Base-by-base conservation (phyloP, 2,329 filamentous ascomycete genomes). In the Epichloe sp. region DNA sequence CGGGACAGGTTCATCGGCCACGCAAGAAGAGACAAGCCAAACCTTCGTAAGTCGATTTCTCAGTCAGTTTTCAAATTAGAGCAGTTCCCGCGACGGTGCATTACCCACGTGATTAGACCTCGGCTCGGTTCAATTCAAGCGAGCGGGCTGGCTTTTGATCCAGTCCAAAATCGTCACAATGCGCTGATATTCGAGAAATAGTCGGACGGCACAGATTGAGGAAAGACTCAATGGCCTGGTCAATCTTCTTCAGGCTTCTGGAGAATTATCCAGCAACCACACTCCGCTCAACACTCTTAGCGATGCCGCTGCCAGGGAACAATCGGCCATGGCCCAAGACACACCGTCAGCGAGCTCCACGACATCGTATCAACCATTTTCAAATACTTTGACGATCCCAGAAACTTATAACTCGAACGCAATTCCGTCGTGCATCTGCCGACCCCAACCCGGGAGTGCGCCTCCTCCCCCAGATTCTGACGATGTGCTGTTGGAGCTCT, bases 11-110 rank as follows among this genome's bases (percentile, higher is more conserved):
- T 26, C 74, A 74, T 56, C 69, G 68, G 23, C 72, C 72, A 3
- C 67, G 75, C 34, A 77, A 77, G 61, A 77, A 77, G 64, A 66
- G 75, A 56, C 69, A 72, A 35, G 65, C 63, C 36, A 75, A 72
- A 53, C 71, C 72, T 35, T 77, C 74, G 74, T 77, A 63, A 67
- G 74, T 69, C 19, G 21, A 15, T 44, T n/a, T 34, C 12, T 35
- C 42, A 14, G 36, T n/a, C 36, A 14, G 3, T n/a, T 44, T 4
- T 21, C 6, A 44, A 21, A 26, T 23, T 8, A 12, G 3, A 41
- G 11, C 19, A 5, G 37, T 5, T 40, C 10, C 41, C 12, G 19
- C 40, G 11, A 12, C 41, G 12, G n/a, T 23, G 12, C 26, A 26
- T 46, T 34, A 35, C 15, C 31, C 35, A 34, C 21, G 26, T 23